Evolutionary conservation across 306 rosid genomes (phyloP).

Genomic region (Dicorynia guianensis): DNA sequence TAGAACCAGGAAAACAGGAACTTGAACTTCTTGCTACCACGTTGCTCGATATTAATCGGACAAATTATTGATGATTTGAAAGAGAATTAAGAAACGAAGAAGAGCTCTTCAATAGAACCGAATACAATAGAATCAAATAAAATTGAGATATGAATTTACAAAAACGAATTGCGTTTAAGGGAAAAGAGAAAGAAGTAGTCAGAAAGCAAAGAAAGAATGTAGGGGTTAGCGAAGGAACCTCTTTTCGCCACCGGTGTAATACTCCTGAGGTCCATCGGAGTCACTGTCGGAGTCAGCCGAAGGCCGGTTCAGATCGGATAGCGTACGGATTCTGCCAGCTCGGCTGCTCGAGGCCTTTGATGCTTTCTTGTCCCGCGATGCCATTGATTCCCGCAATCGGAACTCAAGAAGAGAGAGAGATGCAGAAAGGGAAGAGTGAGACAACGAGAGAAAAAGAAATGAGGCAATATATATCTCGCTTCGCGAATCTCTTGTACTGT

Average conservation of each 20-base stretch:
- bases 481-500: too few relatives aligned
- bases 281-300: slow-evolving; percentile 69
- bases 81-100: too few relatives aligned
- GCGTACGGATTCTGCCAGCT: slow-evolving; percentile 72
- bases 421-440: not conserved
- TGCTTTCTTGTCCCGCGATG: slow-evolving; percentile 67
- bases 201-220: slow-evolving; percentile 3
- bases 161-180: not conserved
- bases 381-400: slow-evolving; percentile 50
- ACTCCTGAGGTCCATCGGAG: slow-evolving; percentile 79
- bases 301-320: slow-evolving; percentile 76
- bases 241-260: slow-evolving; percentile 86
- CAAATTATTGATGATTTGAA: too few relatives aligned
- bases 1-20: too few relatives aligned
- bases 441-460: too few relatives aligned
- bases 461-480: too few relatives aligned
- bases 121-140: too few relatives aligned
- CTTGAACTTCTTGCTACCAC: too few relatives aligned
- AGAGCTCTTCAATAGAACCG: too few relatives aligned
- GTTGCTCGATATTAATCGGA: too few relatives aligned
- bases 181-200: not conserved
- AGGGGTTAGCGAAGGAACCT: slow-evolving; percentile 56
- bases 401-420: not conserved
- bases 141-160: too few relatives aligned
- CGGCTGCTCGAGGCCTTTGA: slow-evolving; percentile 63